phyloP scores from a whole-genome alignment of 1,139 yeast species.

The Saccharomycopsis crataegensis region DNA sequence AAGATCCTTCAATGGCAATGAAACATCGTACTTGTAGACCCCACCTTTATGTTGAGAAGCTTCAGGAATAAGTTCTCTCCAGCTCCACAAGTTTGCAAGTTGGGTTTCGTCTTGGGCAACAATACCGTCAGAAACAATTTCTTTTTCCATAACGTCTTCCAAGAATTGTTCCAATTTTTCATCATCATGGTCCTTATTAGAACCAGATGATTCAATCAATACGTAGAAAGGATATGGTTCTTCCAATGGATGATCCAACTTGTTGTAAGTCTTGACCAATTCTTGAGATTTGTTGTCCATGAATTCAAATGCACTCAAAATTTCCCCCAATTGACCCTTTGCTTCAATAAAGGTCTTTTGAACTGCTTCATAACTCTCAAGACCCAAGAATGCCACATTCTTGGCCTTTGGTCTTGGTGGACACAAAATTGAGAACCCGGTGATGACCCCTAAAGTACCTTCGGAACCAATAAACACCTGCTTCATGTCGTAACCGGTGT shows the following conservation, averaged over 20 bases:
- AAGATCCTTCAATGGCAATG: conserved; percentile 72
- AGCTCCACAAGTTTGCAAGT: conserved; percentile 73
- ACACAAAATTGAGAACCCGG: conserved; percentile 84
- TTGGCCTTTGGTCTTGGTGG: conserved; percentile 87
- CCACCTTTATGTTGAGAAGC: conserved; percentile 84
- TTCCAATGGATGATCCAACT: conserved; percentile 67
- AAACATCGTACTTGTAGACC: conserved; percentile 93
- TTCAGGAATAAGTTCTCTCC: conserved; percentile 94
- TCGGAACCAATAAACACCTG: conserved; percentile 91
- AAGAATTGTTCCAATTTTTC: conserved; percentile 72
- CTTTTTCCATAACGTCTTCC: conserved; percentile 79
- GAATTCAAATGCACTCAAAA: conserved; percentile 88
- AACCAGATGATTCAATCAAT: conserved; percentile 89
- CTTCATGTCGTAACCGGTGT: conserved; percentile 89
- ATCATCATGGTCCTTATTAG: conserved; percentile 79
- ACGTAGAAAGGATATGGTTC: conserved; percentile 79
- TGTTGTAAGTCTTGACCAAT: conserved; percentile 50
- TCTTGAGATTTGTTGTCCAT: conserved; percentile 79
- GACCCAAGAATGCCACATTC: conserved; percentile 85
- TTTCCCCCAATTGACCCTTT: conserved; percentile 71
- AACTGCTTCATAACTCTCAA: conserved; percentile 73
- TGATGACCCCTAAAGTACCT: conserved; percentile 84
- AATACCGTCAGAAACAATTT: conserved; percentile 80
- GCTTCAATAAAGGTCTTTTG: conserved; percentile 78
- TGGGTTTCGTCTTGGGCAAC: conserved; percentile 95